Percentiles rank a stretch among this genome's conserved stretches.
Evolutionary conservation across 1,139 yeast genomes (phyloP).

Genomic region (Groenewaldozyma auringiensis): DNA sequence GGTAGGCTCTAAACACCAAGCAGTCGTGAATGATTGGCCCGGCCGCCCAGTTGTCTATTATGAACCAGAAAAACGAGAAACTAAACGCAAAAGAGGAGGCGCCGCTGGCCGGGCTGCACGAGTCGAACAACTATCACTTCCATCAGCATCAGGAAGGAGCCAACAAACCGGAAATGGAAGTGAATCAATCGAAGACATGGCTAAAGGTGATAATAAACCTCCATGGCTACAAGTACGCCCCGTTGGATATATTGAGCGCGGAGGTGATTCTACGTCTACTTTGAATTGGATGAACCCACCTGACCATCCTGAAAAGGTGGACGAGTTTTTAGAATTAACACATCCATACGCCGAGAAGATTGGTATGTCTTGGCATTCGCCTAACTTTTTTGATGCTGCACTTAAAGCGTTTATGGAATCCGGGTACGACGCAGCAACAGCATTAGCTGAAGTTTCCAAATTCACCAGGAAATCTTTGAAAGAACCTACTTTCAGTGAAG

Average conservation of each 20-base stretch:
- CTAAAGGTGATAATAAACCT: conserved; percentile 43
- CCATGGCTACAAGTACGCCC: conserved; percentile 77
- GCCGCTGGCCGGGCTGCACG: conserved; percentile 5
- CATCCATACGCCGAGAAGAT: conserved; percentile 49
- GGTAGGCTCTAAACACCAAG: conserved; percentile 69
- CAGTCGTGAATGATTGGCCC: conserved; percentile 59
- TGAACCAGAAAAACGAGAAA: conserved; percentile 34
- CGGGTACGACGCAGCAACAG: conserved; percentile 43
- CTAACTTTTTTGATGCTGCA: conserved; percentile 75
- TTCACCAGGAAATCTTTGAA: conserved; percentile 52
- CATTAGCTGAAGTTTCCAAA: conserved; percentile 36
- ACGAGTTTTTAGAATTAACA: conserved; percentile 49
- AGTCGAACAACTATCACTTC: neutral
- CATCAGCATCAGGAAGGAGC: neutral
- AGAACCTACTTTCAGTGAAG: conserved; percentile 66
- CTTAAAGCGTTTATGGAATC: conserved; percentile 46
- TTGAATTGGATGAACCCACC: conserved; percentile 56
- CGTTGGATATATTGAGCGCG: conserved; percentile 77
- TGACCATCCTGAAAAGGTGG: conserved; percentile 33
- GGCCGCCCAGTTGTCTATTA: conserved; percentile 65
- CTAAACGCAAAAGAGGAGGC: conserved; percentile 14
- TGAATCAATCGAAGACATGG: neutral
- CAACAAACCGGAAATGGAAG: too few relatives aligned
- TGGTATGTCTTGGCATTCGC: conserved; percentile 44
- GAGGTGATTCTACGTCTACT: conserved; percentile 63